A percentile compares a stretch with the other conserved stretches of the same genome.
Conservation (phyloP, 495 filamentous ascomycete species). For the Astrothelium subdiscretum region DNA sequence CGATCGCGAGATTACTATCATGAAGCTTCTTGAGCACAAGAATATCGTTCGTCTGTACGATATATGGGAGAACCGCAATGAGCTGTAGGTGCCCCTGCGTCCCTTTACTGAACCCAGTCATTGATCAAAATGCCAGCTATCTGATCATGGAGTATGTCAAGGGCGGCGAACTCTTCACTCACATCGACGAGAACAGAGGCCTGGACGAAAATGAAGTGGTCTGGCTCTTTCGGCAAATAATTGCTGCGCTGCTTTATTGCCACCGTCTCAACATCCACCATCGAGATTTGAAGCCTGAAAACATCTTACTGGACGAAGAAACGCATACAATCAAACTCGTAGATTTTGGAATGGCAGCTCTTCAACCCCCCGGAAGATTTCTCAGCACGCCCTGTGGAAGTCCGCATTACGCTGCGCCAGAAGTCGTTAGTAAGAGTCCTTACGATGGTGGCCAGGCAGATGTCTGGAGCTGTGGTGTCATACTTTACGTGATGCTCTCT, state of each 20-base stretch:
- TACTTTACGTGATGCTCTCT: slow-evolving; percentile 72
- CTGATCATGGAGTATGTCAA: slow-evolving; percentile 94
- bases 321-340: slow-evolving; percentile 70
- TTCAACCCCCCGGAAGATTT: slow-evolving; percentile 66
- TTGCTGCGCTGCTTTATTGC: slow-evolving; percentile 82
- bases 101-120: slow-evolving; percentile 15
- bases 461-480: slow-evolving; percentile 90
- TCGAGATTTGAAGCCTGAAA: slow-evolving; percentile 93
- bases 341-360: slow-evolving; percentile 94
- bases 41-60: slow-evolving; percentile 87
- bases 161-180: slow-evolving; percentile 79
- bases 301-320: slow-evolving; percentile 68
- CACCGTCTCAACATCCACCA: slow-evolving; percentile 92
- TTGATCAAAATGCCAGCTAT: slow-evolving; percentile 46
- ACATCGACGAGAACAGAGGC: slow-evolving; percentile 54
- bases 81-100: slow-evolving; percentile 55
- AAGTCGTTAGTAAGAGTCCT: slow-evolving; percentile 56
- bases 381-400: slow-evolving; percentile 88
- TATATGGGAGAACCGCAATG: slow-evolving; percentile 89
- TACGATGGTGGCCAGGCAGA: slow-evolving; percentile 82
- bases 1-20: slow-evolving; percentile 86
- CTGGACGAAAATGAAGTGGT: slow-evolving; percentile 71
- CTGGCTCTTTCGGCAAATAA: slow-evolving; percentile 80
- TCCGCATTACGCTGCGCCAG: slow-evolving; percentile 90
- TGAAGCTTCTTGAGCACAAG: slow-evolving; percentile 88